A percentile compares a stretch with the other conserved stretches of the same genome.
phyloP scores from a whole-genome alignment of 2,329 filamentous ascomycete genomes.

The Penicillium sp. region DNA sequence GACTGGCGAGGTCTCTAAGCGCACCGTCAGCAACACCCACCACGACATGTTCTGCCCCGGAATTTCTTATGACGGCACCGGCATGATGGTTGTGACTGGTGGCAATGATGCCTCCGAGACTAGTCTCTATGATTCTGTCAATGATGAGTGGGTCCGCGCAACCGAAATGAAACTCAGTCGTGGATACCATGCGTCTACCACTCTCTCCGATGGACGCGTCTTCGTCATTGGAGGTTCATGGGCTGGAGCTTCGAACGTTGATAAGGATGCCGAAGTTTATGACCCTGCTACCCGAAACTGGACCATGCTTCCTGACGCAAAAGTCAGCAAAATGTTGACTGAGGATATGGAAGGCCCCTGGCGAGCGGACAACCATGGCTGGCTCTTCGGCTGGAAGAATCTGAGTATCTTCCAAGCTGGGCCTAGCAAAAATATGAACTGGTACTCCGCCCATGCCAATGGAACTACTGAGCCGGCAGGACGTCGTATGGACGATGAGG shows the following conservation, averaged over 20 bases:
- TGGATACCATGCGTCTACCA: slow-evolving; percentile 56
- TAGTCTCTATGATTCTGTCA: slow-evolving; percentile 43
- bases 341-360: slow-evolving; percentile 41
- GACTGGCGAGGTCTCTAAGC: slow-evolving; percentile 12
- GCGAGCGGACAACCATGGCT: slow-evolving; percentile 55
- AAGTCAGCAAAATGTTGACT: slow-evolving; percentile 49
- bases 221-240: slow-evolving; percentile 62
- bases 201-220: slow-evolving; percentile 53
- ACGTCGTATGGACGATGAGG: slow-evolving; percentile 43
- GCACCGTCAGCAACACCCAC: slow-evolving; percentile 22
- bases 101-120: slow-evolving; percentile 52
- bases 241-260: slow-evolving; percentile 47
- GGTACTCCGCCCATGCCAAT: slow-evolving; percentile 51
- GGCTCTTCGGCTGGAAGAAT: slow-evolving; percentile 54
- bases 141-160: slow-evolving; percentile 34
- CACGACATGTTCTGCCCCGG: slow-evolving; percentile 44
- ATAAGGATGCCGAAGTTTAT: slow-evolving; percentile 60
- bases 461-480: slow-evolving; percentile 49
- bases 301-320: slow-evolving; percentile 48
- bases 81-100: slow-evolving; percentile 55
- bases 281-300: slow-evolving; percentile 49
- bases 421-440: slow-evolving; percentile 56
- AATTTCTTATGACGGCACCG: slow-evolving; percentile 51
- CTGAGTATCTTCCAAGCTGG: slow-evolving; percentile 56
- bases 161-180: slow-evolving; percentile 48